Evolutionary conservation across 2,329 filamentous ascomycete species (phyloP).

Genomic region (Pseudogymnoascus sp.): DNA sequence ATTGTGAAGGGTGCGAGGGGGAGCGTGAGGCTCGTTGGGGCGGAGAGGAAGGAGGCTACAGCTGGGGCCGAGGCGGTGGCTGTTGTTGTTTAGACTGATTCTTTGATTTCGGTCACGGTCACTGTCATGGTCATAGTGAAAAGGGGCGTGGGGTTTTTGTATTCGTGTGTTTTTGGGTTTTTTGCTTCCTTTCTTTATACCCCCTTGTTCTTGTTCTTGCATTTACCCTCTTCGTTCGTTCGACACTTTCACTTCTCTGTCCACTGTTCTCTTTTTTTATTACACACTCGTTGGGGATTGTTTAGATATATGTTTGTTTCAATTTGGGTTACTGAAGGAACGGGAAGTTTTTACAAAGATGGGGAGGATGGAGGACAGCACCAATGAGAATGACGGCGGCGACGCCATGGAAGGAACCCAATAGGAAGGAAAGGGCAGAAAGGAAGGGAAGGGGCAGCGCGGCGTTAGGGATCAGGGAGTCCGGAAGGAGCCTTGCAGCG

Average conservation of each 20-base stretch:
- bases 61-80: constrained; percentile 12
- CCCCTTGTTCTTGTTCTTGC: constrained; percentile 6
- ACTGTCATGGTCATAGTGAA: constrained; percentile 21
- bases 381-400: neutral
- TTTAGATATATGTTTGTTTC: neutral
- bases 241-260: constrained; percentile 9
- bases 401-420: neutral
- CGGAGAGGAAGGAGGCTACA: constrained; percentile 24
- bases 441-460: neutral
- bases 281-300: constrained; percentile 2
- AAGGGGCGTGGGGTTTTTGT: constrained; percentile 19
- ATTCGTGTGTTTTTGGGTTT: constrained; percentile 9
- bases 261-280: neutral
- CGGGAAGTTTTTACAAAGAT: neutral
- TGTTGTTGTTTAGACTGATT: constrained; percentile 18
- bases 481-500: neutral
- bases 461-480: neutral
- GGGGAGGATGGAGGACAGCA: neutral
- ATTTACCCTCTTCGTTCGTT: constrained; percentile 17
- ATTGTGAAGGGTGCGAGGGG: constrained; percentile 58
- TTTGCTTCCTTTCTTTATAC: constrained; percentile 10
- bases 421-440: neutral
- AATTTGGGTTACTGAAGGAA: neutral
- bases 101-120: neutral
- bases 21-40: constrained; percentile 52